A percentile compares a stretch with the other conserved stretches of the same genome.
Conservation (phyloP, 768 basidiomycete species). For the Collybia nuda region DNA sequence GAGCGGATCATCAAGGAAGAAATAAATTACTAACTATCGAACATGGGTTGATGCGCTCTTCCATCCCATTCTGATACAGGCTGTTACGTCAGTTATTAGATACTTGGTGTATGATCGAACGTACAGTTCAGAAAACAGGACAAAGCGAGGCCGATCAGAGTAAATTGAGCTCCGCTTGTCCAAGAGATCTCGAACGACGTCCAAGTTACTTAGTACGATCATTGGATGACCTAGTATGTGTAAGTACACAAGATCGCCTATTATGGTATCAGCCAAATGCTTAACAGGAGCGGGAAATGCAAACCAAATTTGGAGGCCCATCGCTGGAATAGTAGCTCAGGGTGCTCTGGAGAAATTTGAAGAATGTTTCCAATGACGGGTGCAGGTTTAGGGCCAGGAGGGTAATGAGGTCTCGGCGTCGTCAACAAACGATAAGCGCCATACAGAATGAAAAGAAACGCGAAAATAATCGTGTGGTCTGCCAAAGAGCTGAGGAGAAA, state of each 20-base stretch:
- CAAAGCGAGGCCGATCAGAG: slow-evolving; percentile 50
- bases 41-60: slow-evolving; percentile 44
- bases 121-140: slow-evolving; percentile 47
- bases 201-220: slow-evolving; percentile 47
- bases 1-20: neutral
- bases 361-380: slow-evolving; percentile 49
- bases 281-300: slow-evolving; percentile 9
- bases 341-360: slow-evolving; percentile 39
- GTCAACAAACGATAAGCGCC: slow-evolving; percentile 22
- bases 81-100: neutral
- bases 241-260: slow-evolving; percentile 44
- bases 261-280: neutral
- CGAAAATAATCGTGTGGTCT: slow-evolving; percentile 9
- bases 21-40: slow-evolving; percentile 37
- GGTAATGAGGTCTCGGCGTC: slow-evolving; percentile 26
- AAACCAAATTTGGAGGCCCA: slow-evolving; percentile 45
- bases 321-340: slow-evolving; percentile 37
- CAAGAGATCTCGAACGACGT: slow-evolving; percentile 45
- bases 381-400: slow-evolving; percentile 46
- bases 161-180: slow-evolving; percentile 56
- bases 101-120: slow-evolving; percentile 14
- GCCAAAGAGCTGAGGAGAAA: slow-evolving; percentile 2
- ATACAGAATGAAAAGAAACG: slow-evolving; percentile 10
- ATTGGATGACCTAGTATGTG: slow-evolving; percentile 44
- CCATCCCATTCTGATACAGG: slow-evolving; percentile 45